Evolutionary conservation across 345 rosid genomes (phyloP).

Genomic region (Salix udensis): DNA sequence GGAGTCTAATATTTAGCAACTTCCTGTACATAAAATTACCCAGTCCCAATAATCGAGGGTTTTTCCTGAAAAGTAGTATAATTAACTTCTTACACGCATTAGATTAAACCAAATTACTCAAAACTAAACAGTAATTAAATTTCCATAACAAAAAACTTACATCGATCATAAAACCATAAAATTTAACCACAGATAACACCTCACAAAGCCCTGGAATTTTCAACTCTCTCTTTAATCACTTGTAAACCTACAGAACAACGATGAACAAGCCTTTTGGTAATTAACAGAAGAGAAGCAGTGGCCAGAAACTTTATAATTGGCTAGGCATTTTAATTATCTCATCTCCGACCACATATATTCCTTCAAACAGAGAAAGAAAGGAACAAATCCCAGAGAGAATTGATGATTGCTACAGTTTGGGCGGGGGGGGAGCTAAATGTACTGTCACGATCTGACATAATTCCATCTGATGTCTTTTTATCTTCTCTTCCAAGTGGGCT

Average conservation of each 20-base stretch:
- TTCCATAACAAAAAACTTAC: neutral
- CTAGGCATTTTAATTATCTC: neutral
- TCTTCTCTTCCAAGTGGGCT: slow-evolving; percentile 13
- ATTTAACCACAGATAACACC: neutral
- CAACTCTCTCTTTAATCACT: neutral
- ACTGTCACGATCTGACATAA: slow-evolving; percentile 18
- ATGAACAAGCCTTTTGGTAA: too few relatives aligned
- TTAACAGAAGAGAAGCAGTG: too few relatives aligned
- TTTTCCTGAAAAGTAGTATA: neutral
- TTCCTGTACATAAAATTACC: neutral
- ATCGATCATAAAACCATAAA: neutral
- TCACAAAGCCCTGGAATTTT: neutral
- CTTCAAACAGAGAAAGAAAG: neutral
- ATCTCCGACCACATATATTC: neutral
- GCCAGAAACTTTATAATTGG: too few relatives aligned
- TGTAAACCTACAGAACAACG: neutral
- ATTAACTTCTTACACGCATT: neutral
- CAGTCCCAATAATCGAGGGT: neutral
- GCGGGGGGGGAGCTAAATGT: neutral
- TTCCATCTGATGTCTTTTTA: slow-evolving; percentile 1
- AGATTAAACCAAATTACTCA: neutral
- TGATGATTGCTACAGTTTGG: neutral
- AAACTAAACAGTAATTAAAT: neutral
- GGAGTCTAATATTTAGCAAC: neutral
- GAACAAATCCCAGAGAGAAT: neutral